Evolutionary conservation across 768 basidiomycete species (phyloP).

Genomic region (Phanerochaete carnosa): DNA sequence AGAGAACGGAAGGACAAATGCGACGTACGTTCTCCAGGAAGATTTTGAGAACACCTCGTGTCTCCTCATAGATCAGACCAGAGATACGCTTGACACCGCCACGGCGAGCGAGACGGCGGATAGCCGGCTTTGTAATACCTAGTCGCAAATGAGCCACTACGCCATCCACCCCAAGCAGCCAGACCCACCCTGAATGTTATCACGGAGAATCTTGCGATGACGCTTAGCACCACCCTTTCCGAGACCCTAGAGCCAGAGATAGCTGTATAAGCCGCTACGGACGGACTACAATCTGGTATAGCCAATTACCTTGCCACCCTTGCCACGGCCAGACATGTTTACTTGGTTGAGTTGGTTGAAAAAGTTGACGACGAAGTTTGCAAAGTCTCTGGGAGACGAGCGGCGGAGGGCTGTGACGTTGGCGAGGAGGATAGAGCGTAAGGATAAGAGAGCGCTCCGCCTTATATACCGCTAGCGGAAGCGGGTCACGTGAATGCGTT

Average conservation of each 20-base stretch:
- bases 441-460: not conserved
- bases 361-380: constrained; percentile 1
- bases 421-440: constrained; percentile 5
- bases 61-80: constrained; percentile 63
- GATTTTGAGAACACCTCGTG: constrained; percentile 60
- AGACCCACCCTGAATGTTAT: constrained; percentile 71
- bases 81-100: constrained; percentile 66
- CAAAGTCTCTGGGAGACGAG: constrained; percentile 6
- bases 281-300: not conserved
- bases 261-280: not conserved
- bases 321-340: constrained; percentile 75
- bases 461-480: constrained; percentile 21
- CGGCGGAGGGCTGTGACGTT: constrained; percentile 3
- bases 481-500: constrained; percentile 18
- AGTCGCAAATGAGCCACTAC: not conserved
- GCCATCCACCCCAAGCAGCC: not conserved
- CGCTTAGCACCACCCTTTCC: constrained; percentile 80
- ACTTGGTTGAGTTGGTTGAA: constrained; percentile 9
- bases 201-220: constrained; percentile 77
- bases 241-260: constrained; percentile 46
- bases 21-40: constrained; percentile 40
- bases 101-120: constrained; percentile 62
- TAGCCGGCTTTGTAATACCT: constrained; percentile 61
- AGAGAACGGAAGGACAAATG: not conserved
- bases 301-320: constrained; percentile 64